Conservation (phyloP, 441 rosid genomes). For the Aleurites moluccanus region DNA sequence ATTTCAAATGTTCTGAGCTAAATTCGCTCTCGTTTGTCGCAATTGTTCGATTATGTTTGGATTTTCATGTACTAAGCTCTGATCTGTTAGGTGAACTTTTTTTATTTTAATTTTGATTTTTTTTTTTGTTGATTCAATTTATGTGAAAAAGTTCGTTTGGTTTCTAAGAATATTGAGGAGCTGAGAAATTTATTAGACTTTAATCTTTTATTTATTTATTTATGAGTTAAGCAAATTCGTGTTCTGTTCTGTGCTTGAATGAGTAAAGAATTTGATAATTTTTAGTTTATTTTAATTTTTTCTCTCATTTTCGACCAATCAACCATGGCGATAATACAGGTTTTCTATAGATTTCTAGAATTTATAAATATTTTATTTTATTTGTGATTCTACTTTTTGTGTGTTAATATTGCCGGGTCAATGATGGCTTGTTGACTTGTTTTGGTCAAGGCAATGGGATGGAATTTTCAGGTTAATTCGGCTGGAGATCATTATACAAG, state of each 20-base stretch:
- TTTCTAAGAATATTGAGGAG: conserved; percentile 12
- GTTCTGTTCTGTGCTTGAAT: not conserved
- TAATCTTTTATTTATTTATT: too few species aligned
- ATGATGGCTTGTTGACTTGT: conserved; percentile 10
- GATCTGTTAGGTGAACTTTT: conserved; percentile 20
- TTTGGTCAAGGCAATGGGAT: conserved; percentile 8
- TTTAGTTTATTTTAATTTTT: too few species aligned
- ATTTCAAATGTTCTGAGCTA: too few species aligned
- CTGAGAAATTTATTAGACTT: not conserved
- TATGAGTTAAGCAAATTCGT: not conserved
- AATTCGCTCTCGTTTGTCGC: not conserved
- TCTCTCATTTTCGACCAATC: conserved; percentile 1
- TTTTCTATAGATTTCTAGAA: conserved; percentile 5
- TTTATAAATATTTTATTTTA: not conserved
- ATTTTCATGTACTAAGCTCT: conserved; percentile 19
- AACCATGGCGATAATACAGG: not conserved
- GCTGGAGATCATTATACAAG: too few species aligned
- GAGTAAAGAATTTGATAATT: not conserved
- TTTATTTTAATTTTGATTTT: too few species aligned
- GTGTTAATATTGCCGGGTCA: conserved; percentile 8
- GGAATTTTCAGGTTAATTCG: not conserved
- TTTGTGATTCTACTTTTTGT: not conserved
- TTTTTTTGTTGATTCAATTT: not conserved
- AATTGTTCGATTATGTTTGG: conserved; percentile 6
- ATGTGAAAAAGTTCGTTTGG: conserved; percentile 7